phyloP scores from a whole-genome alignment of 441 rosid genomes.

The Viola pubescens region DNA sequence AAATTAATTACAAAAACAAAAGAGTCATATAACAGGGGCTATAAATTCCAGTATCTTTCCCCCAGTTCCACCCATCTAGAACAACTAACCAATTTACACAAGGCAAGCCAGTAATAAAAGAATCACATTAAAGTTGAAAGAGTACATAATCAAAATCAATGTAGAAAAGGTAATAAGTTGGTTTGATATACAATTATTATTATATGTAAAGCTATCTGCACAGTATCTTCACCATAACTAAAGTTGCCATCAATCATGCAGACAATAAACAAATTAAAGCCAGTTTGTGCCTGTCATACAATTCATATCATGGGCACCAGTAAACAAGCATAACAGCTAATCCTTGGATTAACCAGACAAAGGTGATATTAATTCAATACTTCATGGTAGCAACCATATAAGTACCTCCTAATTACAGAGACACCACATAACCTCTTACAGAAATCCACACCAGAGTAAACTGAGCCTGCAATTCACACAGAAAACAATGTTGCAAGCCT shows the following conservation, averaged over 20 bases:
- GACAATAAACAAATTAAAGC: background rate
- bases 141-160: background rate
- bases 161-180: background rate
- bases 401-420: constrained; percentile 87
- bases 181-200: background rate
- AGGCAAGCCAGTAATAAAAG: background rate
- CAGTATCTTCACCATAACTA: background rate
- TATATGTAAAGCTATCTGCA: background rate
- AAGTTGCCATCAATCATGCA: background rate
- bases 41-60: background rate
- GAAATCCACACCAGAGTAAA: constrained; percentile 93
- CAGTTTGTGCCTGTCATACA: background rate
- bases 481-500: background rate
- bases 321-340: too few species aligned
- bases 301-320: background rate
- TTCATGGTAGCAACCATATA: constrained; percentile 15
- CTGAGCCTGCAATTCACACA: constrained; percentile 52
- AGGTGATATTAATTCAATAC: background rate
- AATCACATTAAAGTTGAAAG: background rate
- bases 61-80: background rate
- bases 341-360: too few species aligned
- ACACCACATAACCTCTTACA: constrained; percentile 96
- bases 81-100: background rate
- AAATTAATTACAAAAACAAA: background rate
- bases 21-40: background rate